Percentiles rank a stretch among this genome's conserved stretches.
Evolutionary conservation across 306 rosid genomes (phyloP).

Genomic region (Quercus mongolica): DNA sequence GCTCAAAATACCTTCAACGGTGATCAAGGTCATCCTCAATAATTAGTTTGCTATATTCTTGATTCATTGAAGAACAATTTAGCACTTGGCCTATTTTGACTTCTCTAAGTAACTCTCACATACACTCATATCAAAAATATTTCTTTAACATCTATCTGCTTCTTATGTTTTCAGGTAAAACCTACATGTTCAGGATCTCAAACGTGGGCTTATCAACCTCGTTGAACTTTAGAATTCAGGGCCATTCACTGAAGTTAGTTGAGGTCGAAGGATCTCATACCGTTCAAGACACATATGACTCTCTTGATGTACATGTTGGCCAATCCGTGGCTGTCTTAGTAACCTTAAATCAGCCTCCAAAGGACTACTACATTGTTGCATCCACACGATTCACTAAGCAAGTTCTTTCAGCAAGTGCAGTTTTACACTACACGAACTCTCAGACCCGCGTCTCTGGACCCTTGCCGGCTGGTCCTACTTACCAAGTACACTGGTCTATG

Average conservation of each 20-base stretch:
- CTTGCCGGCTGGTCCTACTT: conserved; percentile 62
- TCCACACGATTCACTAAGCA: conserved; percentile 70
- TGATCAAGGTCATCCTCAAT: conserved; percentile 60
- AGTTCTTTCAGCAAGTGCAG: conserved; percentile 59
- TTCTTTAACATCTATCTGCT: conserved; percentile 7
- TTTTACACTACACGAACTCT: conserved; percentile 77
- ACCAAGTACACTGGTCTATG: conserved; percentile 67
- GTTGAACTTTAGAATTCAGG: conserved; percentile 81
- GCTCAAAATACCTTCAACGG: conserved; percentile 54
- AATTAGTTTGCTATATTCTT: neutral
- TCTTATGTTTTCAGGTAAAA: conserved; percentile 67
- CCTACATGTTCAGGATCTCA: conserved; percentile 88
- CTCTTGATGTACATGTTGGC: conserved; percentile 93
- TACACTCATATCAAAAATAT: neutral
- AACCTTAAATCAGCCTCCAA: conserved; percentile 73
- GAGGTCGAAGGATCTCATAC: conserved; percentile 96
- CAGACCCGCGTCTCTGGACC: conserved; percentile 61
- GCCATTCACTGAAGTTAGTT: conserved; percentile 69
- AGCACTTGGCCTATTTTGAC: neutral
- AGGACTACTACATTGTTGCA: conserved; percentile 81
- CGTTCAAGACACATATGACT: conserved; percentile 68
- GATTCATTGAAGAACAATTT: neutral
- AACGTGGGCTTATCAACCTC: conserved; percentile 85
- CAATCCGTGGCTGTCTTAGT: conserved; percentile 81
- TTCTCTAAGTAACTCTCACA: neutral